Evolutionary conservation across 768 basidiomycete species (phyloP).

Genomic region (Infundibulicybe gibba): DNA sequence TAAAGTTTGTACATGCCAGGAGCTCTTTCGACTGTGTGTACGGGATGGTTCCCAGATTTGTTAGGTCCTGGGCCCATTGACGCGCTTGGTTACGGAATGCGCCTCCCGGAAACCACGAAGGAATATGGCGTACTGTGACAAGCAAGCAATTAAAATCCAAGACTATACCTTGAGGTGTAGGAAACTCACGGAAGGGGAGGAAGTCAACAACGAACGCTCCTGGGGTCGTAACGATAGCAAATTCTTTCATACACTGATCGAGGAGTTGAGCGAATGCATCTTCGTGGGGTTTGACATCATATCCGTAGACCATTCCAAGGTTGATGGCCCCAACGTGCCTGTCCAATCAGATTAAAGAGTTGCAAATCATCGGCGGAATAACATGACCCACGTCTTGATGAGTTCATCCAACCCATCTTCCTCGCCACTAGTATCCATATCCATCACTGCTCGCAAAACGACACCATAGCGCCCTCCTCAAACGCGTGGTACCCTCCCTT

Average conservation of each 20-base stretch:
- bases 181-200: slow-evolving; percentile 14
- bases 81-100: background rate
- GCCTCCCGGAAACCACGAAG: slow-evolving; percentile 8
- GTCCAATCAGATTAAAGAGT: background rate
- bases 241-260: slow-evolving; percentile 15
- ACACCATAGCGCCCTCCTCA: too few relatives aligned
- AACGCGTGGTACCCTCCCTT: too few relatives aligned
- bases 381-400: too few relatives aligned
- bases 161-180: background rate
- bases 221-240: slow-evolving; percentile 10
- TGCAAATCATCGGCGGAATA: too few relatives aligned
- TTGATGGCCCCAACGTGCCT: slow-evolving; percentile 13
- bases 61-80: background rate
- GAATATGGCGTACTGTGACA: slow-evolving; percentile 4
- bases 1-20: too few relatives aligned
- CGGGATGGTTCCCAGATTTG: too few relatives aligned
- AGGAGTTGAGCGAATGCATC: slow-evolving; percentile 18
- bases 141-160: too few relatives aligned
- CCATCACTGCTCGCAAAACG: too few relatives aligned
- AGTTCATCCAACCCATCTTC: too few relatives aligned
- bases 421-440: too few relatives aligned
- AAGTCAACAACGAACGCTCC: slow-evolving; percentile 19
- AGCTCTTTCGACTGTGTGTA: too few relatives aligned
- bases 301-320: slow-evolving; percentile 23
- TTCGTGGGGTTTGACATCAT: slow-evolving; percentile 14